A percentile compares a stretch with the other conserved stretches of the same genome.
Evolutionary conservation across 2,329 filamentous ascomycete genomes (phyloP).

Genomic region (Fonsecaea pedrosoi): DNA sequence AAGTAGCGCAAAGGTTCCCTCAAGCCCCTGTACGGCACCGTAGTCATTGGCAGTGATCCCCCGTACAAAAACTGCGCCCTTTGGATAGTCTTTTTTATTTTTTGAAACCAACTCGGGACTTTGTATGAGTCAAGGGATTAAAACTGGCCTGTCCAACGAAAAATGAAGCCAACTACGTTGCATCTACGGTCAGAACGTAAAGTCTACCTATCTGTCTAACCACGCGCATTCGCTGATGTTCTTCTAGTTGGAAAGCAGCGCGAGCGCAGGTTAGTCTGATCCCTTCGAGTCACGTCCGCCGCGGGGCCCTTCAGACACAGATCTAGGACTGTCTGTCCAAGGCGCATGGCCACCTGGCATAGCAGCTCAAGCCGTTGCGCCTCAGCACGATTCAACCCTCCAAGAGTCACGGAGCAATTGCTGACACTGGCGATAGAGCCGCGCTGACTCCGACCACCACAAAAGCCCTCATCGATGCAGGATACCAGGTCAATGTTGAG

Average conservation of each 20-base stretch:
- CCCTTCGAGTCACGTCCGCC: neutral
- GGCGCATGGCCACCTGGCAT: neutral
- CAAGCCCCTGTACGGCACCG: neutral
- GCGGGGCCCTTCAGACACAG: conserved; percentile 4
- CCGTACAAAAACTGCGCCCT: neutral
- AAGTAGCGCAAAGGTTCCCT: no score
- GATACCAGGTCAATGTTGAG: conserved; percentile 72
- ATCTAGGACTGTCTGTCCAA: neutral
- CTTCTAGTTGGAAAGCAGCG: conserved; percentile 22
- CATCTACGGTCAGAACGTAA: conserved; percentile 32
- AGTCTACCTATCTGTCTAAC: conserved; percentile 15
- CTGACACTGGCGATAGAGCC: conserved; percentile 16
- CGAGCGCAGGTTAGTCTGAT: conserved; percentile 8
- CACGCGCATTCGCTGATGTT: conserved; percentile 17
- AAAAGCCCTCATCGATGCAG: conserved; percentile 69
- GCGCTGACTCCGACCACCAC: conserved; percentile 55
- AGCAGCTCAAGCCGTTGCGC: conserved; percentile 8
- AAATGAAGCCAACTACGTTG: conserved; percentile 6
- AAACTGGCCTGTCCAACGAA: neutral
- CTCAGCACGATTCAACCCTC: conserved; percentile 11
- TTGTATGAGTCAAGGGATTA: neutral
- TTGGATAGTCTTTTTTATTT: neutral
- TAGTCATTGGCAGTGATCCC: neutral
- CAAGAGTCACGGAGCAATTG: conserved; percentile 4
- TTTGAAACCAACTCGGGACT: neutral